Conservation (phyloP, 177 flowering plant species). For the Telopea speciosissima region DNA sequence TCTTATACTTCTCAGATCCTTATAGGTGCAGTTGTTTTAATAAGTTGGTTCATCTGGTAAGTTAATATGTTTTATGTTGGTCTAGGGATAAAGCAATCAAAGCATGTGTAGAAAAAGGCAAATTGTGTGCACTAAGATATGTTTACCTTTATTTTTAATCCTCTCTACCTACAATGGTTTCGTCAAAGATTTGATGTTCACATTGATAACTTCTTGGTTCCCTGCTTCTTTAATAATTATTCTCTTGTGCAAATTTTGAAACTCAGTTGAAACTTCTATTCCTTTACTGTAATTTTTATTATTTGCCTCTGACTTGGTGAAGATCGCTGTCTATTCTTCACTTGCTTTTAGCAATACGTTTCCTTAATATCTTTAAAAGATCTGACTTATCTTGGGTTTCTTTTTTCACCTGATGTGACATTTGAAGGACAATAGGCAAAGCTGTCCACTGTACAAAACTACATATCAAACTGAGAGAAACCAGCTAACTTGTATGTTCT, state of each 20-base stretch:
- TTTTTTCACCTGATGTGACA: not conserved
- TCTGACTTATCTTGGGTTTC: not conserved
- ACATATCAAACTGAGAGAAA: not conserved
- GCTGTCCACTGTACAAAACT: not conserved
- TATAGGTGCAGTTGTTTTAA: not conserved
- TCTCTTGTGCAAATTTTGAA: not conserved
- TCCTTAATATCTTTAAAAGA: not conserved
- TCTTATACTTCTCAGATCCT: no score
- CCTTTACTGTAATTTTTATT: not conserved
- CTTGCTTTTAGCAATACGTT: not conserved
- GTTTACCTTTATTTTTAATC: not conserved
- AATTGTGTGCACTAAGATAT: not conserved
- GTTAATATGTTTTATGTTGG: not conserved
- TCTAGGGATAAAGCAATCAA: not conserved
- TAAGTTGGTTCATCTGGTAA: not conserved
- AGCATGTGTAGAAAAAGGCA: not conserved
- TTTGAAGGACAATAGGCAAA: constrained; percentile 4
- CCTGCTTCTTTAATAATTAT: not conserved
- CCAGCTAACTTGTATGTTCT: constrained; percentile 10
- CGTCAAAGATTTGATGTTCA: not conserved
- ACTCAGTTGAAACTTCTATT: not conserved
- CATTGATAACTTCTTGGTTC: not conserved
- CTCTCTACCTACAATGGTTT: not conserved
- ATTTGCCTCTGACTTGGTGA: not conserved
- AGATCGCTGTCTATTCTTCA: not conserved